phyloP scores from a whole-genome alignment of 2,329 filamentous ascomycete genomes.

The Fonsecaea monophora region DNA sequence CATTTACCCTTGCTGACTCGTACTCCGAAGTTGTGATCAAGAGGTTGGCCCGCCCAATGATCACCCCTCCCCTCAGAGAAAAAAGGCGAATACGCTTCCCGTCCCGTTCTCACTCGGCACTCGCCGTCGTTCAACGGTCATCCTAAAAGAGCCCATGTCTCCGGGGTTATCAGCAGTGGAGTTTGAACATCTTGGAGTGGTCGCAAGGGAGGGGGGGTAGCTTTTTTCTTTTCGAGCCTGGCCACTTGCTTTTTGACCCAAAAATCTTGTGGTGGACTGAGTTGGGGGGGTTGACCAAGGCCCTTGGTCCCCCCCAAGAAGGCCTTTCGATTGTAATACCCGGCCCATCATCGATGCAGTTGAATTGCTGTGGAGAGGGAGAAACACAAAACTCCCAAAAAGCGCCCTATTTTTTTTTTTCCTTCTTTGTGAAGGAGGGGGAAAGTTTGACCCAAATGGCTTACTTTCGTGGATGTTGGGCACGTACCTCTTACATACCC shows the following conservation, averaged over 20 bases:
- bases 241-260: background rate
- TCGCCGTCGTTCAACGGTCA: background rate
- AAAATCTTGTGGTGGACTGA: background rate
- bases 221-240: background rate
- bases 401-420: background rate
- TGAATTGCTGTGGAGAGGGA: background rate
- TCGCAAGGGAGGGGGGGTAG: background rate
- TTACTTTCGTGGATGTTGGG: background rate
- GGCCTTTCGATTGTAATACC: background rate
- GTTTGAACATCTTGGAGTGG: background rate
- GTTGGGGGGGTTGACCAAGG: background rate
- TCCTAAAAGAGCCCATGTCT: background rate
- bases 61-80: background rate
- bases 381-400: background rate
- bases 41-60: too few species aligned
- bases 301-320: background rate
- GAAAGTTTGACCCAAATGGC: background rate
- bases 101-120: background rate
- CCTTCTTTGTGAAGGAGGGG: background rate
- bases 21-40: too few species aligned
- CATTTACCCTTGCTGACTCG: background rate
- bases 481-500: background rate
- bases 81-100: background rate
- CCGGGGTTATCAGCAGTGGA: background rate
- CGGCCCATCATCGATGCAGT: background rate